Evolutionary conservation across 257 asterid species (phyloP).

Genomic region (Scutellaria barbata): DNA sequence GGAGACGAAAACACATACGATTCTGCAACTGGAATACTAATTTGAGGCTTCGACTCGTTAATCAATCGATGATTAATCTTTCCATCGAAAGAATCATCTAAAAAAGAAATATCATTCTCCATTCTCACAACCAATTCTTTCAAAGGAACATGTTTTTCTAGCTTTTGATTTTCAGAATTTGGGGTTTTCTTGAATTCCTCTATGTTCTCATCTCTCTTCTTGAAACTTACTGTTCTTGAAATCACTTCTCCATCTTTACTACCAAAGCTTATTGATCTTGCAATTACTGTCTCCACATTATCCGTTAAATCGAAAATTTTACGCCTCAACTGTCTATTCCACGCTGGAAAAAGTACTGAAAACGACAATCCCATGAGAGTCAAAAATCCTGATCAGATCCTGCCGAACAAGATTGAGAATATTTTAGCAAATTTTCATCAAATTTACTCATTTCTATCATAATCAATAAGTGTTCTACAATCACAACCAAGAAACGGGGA

Average conservation of each 20-base stretch:
- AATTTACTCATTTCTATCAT: not conserved
- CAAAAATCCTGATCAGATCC: not conserved
- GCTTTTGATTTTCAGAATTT: constrained; percentile 32
- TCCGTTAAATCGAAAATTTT: constrained; percentile 38
- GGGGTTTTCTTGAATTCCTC: constrained; percentile 3
- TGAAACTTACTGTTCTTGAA: constrained; percentile 37
- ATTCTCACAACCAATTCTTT: constrained; percentile 37
- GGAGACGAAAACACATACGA: constrained; percentile 45
- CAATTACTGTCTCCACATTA: constrained; percentile 41
- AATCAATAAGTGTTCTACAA: not conserved
- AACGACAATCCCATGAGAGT: constrained; percentile 46
- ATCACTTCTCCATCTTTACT: constrained; percentile 45
- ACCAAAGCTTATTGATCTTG: constrained; percentile 57
- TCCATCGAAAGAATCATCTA: not conserved
- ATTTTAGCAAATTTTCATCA: not conserved
- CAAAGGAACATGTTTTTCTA: constrained; percentile 36
- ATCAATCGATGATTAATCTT: not conserved
- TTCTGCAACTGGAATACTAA: not conserved
- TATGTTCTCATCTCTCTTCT: constrained; percentile 10
- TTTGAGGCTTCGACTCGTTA: constrained; percentile 36
- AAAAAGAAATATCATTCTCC: not conserved
- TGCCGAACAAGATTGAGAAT: constrained; percentile 10
- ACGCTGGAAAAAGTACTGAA: constrained; percentile 48
- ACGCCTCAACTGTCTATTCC: constrained; percentile 44
- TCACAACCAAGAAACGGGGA: not conserved